phyloP scores from a whole-genome alignment of 2,329 filamentous ascomycete species.

The Proliferodiscus dingleyae region DNA sequence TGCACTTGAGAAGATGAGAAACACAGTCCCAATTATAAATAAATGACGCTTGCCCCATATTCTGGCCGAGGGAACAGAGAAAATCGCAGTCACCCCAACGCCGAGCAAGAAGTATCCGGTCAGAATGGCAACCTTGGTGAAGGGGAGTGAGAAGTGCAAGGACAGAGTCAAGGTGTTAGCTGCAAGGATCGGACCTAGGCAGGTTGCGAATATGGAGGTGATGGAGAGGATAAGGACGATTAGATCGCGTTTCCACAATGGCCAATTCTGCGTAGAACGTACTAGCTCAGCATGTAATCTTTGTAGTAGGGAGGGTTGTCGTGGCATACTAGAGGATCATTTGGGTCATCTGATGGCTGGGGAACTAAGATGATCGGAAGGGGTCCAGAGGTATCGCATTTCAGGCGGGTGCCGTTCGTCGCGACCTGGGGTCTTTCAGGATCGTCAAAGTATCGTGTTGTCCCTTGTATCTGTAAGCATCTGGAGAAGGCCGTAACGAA shows the following conservation, averaged over 20 bases:
- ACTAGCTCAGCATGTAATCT: conserved; percentile 9
- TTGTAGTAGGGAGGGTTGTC: conserved; percentile 8
- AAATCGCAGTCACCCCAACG: conserved; percentile 72
- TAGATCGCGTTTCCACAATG: conserved; percentile 76
- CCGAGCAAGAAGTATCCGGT: conserved; percentile 87
- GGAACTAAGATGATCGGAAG: conserved; percentile 77
- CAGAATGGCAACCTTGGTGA: conserved; percentile 74
- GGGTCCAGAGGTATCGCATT: conserved; percentile 65
- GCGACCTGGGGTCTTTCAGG: conserved; percentile 43
- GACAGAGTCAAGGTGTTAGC: conserved; percentile 79
- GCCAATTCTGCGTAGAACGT: conserved; percentile 67
- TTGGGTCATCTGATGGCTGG: conserved; percentile 85
- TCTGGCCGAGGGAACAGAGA: conserved; percentile 82
- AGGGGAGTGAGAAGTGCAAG: conserved; percentile 57
- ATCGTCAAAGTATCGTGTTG: conserved; percentile 61
- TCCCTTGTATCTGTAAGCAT: conserved; percentile 39
- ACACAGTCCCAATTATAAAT: conserved; percentile 70
- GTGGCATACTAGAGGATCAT: conserved; percentile 68
- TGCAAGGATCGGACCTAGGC: conserved; percentile 80
- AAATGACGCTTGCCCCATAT: conserved; percentile 92
- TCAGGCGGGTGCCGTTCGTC: conserved; percentile 48
- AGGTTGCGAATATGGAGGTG: conserved; percentile 76
- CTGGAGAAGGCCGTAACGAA: not conserved
- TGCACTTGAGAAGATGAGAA: conserved; percentile 67
- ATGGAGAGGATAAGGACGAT: conserved; percentile 76